phyloP scores from a whole-genome alignment of 2,329 filamentous ascomycete genomes.

The Claviceps monticola region DNA sequence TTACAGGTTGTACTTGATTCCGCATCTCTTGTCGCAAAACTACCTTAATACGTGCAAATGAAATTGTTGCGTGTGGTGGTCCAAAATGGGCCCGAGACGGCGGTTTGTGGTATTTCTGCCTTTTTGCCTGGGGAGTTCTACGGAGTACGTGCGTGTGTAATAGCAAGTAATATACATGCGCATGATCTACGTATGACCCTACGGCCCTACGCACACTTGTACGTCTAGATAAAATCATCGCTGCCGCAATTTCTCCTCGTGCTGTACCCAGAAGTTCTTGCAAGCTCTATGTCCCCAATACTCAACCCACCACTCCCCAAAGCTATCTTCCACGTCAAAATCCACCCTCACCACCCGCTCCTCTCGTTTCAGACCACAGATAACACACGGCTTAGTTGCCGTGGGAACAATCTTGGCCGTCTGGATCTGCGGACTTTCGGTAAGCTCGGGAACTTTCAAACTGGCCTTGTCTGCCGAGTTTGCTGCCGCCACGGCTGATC shows the following conservation, averaged over 20 bases:
- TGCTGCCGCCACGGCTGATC: constrained; percentile 55
- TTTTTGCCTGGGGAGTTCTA: too few relatives aligned
- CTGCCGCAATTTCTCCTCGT: constrained; percentile 56
- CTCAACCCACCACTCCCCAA: constrained; percentile 94
- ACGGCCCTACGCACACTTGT: neutral
- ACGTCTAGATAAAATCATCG: constrained; percentile 28
- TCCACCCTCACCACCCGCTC: constrained; percentile 70
- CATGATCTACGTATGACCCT: too few relatives aligned
- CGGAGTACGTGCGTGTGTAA: too few relatives aligned
- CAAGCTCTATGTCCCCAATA: constrained; percentile 74
- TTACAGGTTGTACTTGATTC: too few relatives aligned
- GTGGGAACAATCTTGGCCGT: constrained; percentile 60
- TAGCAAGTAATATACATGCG: too few relatives aligned
- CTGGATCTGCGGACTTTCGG: constrained; percentile 53
- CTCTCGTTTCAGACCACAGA: constrained; percentile 80
- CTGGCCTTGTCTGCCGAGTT: constrained; percentile 41
- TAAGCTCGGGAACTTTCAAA: constrained; percentile 55
- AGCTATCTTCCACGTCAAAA: constrained; percentile 69
- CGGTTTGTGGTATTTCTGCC: too few relatives aligned
- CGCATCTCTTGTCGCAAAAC: too few relatives aligned
- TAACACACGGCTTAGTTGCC: constrained; percentile 60
- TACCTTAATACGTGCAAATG: too few relatives aligned
- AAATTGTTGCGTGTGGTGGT: too few relatives aligned
- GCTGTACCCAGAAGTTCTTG: constrained; percentile 71
- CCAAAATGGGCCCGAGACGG: too few relatives aligned